Conservation (phyloP, 2,329 filamentous ascomycete genomes). For the Curvularia hawaiiensis region DNA sequence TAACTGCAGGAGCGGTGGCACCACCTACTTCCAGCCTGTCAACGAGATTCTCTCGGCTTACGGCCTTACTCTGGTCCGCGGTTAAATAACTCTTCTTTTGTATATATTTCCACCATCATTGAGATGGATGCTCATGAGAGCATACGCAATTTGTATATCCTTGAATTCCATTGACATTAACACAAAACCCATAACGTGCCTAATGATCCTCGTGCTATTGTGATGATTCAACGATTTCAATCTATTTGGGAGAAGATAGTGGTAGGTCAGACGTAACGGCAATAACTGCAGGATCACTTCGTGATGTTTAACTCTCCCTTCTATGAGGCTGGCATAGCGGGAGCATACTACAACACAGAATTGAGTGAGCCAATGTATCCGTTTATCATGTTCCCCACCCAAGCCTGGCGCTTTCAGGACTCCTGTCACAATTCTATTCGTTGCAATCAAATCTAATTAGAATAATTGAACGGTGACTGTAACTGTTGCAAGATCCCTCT, state of each 20-base stretch:
- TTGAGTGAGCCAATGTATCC: too few relatives aligned
- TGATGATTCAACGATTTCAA: background rate
- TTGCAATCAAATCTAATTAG: too few relatives aligned
- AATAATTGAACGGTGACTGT: too few relatives aligned
- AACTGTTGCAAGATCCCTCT: too few relatives aligned
- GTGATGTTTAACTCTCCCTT: background rate
- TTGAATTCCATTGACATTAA: background rate
- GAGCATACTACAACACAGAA: too few relatives aligned
- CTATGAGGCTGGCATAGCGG: too few relatives aligned
- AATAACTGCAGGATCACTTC: background rate
- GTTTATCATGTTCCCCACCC: too few relatives aligned
- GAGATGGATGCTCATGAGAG: background rate
- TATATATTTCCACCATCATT: slow-evolving; percentile 5
- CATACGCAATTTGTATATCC: slow-evolving; percentile 12
- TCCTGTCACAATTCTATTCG: too few relatives aligned
- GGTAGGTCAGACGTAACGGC: background rate
- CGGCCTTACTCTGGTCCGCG: slow-evolving; percentile 33
- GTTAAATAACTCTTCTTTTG: slow-evolving; percentile 19
- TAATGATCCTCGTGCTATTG: background rate
- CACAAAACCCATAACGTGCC: background rate
- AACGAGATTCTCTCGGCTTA: slow-evolving; percentile 51
- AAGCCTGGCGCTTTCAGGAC: too few relatives aligned
- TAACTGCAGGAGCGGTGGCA: slow-evolving; percentile 46
- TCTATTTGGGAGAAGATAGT: background rate
- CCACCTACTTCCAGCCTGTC: slow-evolving; percentile 52